Conservation (phyloP, 1,284 basidiomycete genomes). For the Sanghuangporus baumii region DNA sequence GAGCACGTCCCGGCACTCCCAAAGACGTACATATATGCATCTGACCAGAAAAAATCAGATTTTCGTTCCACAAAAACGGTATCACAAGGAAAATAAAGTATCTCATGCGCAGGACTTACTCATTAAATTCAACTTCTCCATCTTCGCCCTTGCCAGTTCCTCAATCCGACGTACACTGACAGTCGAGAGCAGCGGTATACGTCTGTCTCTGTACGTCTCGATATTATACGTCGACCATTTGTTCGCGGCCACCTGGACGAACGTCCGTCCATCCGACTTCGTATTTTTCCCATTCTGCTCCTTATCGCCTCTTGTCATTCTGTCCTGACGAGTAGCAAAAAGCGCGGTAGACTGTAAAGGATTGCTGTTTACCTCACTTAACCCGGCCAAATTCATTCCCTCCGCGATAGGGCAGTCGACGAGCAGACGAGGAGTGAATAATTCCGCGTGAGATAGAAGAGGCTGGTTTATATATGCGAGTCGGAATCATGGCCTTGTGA, state of each 20-base stretch:
- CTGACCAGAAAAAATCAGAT: slow-evolving; percentile 29
- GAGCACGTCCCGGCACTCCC: slow-evolving; percentile 56
- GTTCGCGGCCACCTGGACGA: slow-evolving; percentile 1
- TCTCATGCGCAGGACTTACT: slow-evolving; percentile 24
- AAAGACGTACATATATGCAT: slow-evolving; percentile 55
- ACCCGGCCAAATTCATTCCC: no score
- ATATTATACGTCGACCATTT: slow-evolving; percentile 28
- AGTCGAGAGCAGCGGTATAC: slow-evolving; percentile 34
- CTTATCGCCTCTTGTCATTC: background rate
- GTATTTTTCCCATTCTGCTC: background rate
- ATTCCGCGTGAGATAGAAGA: no score
- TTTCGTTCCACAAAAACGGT: slow-evolving; percentile 9
- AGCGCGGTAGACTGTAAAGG: no score
- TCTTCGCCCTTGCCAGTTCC: slow-evolving; percentile 36
- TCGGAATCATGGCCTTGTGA: no score
- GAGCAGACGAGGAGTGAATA: no score
- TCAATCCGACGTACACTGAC: slow-evolving; percentile 39
- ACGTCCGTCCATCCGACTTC: background rate
- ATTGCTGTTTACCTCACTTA: no score
- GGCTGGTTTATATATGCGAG: no score
- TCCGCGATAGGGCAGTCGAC: no score
- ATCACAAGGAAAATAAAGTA: background rate
- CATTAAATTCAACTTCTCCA: slow-evolving; percentile 29
- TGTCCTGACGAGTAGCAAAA: background rate
- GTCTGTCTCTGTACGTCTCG: slow-evolving; percentile 24